Evolutionary conservation across 768 basidiomycete genomes (phyloP).

Genomic region (Termitomyces sp.): DNA sequence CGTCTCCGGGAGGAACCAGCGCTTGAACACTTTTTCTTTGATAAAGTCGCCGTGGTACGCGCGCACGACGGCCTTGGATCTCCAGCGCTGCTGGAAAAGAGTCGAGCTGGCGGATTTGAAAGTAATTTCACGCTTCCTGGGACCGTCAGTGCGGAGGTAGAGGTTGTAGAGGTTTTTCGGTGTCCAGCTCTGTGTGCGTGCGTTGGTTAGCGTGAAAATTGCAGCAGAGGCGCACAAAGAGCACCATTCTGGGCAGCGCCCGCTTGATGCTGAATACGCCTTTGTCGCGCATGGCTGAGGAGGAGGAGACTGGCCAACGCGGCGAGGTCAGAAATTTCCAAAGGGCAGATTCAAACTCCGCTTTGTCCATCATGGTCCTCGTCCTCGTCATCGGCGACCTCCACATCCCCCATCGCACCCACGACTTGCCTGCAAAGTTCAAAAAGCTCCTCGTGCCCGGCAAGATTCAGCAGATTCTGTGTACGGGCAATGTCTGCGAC

Average conservation of each 20-base stretch:
- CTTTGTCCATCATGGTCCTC: constrained; percentile 62
- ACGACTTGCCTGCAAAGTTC: constrained; percentile 94
- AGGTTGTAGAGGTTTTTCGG: constrained; percentile 88
- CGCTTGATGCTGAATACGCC: constrained; percentile 32
- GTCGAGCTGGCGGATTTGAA: constrained; percentile 56
- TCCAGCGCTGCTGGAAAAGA: constrained; percentile 91
- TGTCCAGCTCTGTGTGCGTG: constrained; percentile 79
- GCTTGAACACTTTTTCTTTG: constrained; percentile 88
- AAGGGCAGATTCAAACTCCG: constrained; percentile 3
- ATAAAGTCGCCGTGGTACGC: constrained; percentile 97
- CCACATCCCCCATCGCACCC: constrained; percentile 86
- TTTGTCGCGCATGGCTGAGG: constrained; percentile 30
- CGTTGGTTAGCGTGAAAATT: background rate
- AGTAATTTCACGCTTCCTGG: constrained; percentile 40
- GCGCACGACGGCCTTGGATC: constrained; percentile 77
- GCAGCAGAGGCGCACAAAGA: background rate
- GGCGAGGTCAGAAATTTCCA: constrained; percentile 3
- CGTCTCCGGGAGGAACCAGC: constrained; percentile 86
- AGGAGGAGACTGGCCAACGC: background rate
- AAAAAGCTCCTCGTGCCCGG: constrained; percentile 94
- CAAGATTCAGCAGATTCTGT: constrained; percentile 96
- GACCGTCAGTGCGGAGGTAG: constrained; percentile 64
- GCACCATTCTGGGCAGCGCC: constrained; percentile 79
- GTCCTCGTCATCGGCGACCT: constrained; percentile 97
- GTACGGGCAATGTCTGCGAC: constrained; percentile 97